A percentile compares a stretch with the other conserved stretches of the same genome.
phyloP scores from a whole-genome alignment of 129 eudicot genomes.

The Flaveria ramosissima region DNA sequence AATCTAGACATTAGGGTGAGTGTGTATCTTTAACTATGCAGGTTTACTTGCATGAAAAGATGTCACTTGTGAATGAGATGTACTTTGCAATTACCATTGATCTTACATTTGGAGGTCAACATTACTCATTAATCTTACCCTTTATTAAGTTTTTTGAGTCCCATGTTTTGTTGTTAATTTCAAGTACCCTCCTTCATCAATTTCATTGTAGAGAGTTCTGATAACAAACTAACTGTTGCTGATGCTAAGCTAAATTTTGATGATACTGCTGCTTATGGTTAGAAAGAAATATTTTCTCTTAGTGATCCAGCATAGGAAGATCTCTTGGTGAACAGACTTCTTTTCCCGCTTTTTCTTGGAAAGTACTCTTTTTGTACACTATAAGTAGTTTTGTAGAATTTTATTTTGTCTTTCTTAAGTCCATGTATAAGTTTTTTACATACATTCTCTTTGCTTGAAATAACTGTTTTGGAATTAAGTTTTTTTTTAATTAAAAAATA shows the following conservation, averaged over 20 bases:
- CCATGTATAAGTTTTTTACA: too few relatives aligned
- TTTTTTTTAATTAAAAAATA: too few relatives aligned
- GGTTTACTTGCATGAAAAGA: conserved; percentile 87
- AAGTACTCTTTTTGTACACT: too few relatives aligned
- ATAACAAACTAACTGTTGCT: conserved; percentile 83
- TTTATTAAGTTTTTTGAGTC: not conserved
- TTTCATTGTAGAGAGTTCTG: conserved; percentile 93
- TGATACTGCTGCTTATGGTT: conserved; percentile 91
- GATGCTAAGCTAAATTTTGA: conserved; percentile 93
- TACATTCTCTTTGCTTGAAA: too few relatives aligned
- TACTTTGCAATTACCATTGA: conserved; percentile 94
- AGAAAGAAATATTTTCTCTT: conserved; percentile 71
- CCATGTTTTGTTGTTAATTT: conserved; percentile 11
- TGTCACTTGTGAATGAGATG: conserved; percentile 94
- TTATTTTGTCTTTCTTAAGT: too few relatives aligned
- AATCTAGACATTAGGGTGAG: conserved; percentile 4
- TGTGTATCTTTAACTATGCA: conserved; percentile 31
- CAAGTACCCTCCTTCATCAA: conserved; percentile 46
- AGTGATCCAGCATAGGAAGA: conserved; percentile 98
- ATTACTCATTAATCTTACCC: not conserved
- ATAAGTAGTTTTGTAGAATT: too few relatives aligned
- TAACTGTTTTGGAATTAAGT: too few relatives aligned
- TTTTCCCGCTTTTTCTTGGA: too few relatives aligned
- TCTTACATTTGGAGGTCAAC: conserved; percentile 77
- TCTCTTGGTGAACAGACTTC: conserved; percentile 61